Base-by-base conservation (phyloP, 192 early-diverging fungal species). In the Backusella australiensis region DNA sequence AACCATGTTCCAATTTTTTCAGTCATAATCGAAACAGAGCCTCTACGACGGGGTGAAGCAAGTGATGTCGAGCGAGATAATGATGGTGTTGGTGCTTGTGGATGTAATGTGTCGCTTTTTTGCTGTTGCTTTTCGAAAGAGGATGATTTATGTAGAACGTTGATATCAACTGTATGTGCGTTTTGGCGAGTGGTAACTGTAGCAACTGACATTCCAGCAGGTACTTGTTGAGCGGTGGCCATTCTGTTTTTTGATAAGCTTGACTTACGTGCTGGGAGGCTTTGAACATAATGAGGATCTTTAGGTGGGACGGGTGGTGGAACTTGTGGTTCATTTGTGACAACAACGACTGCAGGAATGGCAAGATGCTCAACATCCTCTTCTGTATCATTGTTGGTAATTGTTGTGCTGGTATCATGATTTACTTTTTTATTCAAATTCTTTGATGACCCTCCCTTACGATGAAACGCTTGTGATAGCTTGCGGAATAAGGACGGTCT, bases 401-500 rank as follows among this genome's bases (percentile, higher is more conserved):
- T 70, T 19, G 38, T 29, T 8, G 41, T 44, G 19, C 68, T 69
- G 6, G 15, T 21, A 21, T 49, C 56, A 71, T 39, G 34, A 32
- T 29, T 71, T 49, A 26, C 17, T 23, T 68, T 75, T 38, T 65
- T 63, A 34, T 46, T 75, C 17, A 67, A n/a, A n/a, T 26, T 46
- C 39, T 66, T 75, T 15, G 63, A 63, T 17, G 74, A 75, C 7
- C 34, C 67, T 26, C 70, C 70, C 9, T 42, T 63, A n/a, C 65
- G 59, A n/a, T 67, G 56, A 17, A 75, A 41, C 23, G 74, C 74
- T 9, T 75, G 65, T 5, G 74, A 75, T 14, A 75, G 23, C 32
- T 75, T 75, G n/a, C 74, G 59, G 23, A 75, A 67, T 32, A 75
- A 34, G 17, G 74, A 75, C 6, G 66, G 66, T 7, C 74, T 71